A percentile compares a stretch with the other conserved stretches of the same genome.
Conservation (phyloP, 2,329 filamentous ascomycete species). For the Arthrinium puccinioides region DNA sequence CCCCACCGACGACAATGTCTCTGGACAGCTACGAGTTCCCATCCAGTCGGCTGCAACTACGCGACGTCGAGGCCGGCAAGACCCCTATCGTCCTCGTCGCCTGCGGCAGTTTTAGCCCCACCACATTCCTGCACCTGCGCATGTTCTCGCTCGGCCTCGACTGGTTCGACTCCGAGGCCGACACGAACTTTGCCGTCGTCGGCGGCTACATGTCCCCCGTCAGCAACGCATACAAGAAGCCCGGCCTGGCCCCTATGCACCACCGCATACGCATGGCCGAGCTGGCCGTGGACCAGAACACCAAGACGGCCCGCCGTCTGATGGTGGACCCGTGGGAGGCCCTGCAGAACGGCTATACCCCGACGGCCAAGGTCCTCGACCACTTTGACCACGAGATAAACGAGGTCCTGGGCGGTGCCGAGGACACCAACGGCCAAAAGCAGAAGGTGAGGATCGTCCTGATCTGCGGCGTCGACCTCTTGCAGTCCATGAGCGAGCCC, state of each 20-base stretch:
- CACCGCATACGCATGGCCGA: slow-evolving; percentile 81
- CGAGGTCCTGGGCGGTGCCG: slow-evolving; percentile 64
- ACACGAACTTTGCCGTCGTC: slow-evolving; percentile 73
- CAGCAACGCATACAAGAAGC: slow-evolving; percentile 63
- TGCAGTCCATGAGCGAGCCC: slow-evolving; percentile 65
- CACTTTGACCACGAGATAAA: slow-evolving; percentile 92
- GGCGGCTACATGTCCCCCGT: slow-evolving; percentile 82
- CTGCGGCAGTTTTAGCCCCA: slow-evolving; percentile 66
- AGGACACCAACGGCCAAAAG: slow-evolving; percentile 57
- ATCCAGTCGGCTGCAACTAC: slow-evolving; percentile 47
- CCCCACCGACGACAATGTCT: slow-evolving; percentile 16
- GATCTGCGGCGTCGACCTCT: slow-evolving; percentile 70
- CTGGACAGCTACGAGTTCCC: slow-evolving; percentile 51
- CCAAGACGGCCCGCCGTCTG: slow-evolving; percentile 68
- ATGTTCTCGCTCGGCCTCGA: slow-evolving; percentile 87
- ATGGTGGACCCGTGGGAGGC: slow-evolving; percentile 90
- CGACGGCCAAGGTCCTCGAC: slow-evolving; percentile 82
- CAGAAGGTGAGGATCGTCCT: slow-evolving; percentile 68
- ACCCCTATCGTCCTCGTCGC: slow-evolving; percentile 62
- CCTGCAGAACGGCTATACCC: slow-evolving; percentile 45
- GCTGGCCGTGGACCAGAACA: slow-evolving; percentile 67
- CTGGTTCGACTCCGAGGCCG: slow-evolving; percentile 68
- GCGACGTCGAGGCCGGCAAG: slow-evolving; percentile 46
- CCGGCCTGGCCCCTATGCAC: slow-evolving; percentile 64
- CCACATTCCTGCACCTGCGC: slow-evolving; percentile 70